Evolutionary conservation across 1,284 basidiomycete genomes (phyloP), one percentile per base, ranked within the genome.

Genomic region (Neonothopanus nambi): DNA sequence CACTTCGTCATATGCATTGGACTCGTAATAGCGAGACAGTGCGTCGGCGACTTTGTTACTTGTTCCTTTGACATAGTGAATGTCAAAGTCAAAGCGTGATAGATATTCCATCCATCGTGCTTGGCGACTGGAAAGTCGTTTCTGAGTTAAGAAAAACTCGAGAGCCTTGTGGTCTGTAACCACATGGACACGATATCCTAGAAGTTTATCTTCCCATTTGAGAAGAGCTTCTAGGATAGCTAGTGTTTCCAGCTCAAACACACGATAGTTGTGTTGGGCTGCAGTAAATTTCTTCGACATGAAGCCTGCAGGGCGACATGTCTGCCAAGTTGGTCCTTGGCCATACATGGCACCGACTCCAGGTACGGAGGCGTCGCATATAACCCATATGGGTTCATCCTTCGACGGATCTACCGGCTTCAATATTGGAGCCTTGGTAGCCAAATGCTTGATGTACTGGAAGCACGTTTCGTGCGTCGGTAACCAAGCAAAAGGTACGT

Each of bases 361-460:
- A 7, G 49, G 35, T 20, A 51, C 30, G 9, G 40, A 43, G 8
- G 72, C 70, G 42, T 80, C 70, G 46, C 71, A 74, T 2, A 77
- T 71, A 0, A 77, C 47, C 72, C 72, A 78, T 3, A 78, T 76
- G 0, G 69, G 65, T 38, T 74, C 67, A 50, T 55, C 5, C 3
- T 3, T 39, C 6, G 13, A 3, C 1, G 52, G 39, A 15, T 58
- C 48, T 5, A 58, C 54, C 2, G 59, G 51, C 9, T 44, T 17
- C 0, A 60, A 24, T 0, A 52, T 33, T 2, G 46, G 45, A n/a
- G n/a, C n/a, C n/a, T n/a, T n/a, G n/a, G n/a, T n/a, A n/a, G n/a
- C n/a, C n/a, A n/a, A n/a, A n/a, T n/a, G n/a, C n/a, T n/a, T n/a
- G 2, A 58, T 46, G 12, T n/a, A n/a, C n/a, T 40, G 11, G 18